Base-by-base conservation (phyloP, 75 land plant genomes). In the Isoetes taiwanensis region DNA sequence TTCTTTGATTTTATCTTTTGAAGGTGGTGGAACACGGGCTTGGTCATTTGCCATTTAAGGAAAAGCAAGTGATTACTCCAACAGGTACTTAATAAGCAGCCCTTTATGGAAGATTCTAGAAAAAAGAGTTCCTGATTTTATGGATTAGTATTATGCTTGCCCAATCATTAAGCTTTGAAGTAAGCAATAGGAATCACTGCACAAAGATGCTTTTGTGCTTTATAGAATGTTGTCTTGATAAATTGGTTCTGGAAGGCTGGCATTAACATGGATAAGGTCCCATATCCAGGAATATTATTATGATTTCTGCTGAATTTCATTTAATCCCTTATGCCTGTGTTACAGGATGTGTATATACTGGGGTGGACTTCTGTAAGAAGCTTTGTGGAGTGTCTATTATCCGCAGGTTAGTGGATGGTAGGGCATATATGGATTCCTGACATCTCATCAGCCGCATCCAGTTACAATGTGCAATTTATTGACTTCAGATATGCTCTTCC, bases 11-110 rank as follows among this genome's bases (percentile, higher is more conserved):
- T n/a, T 32, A 3, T 5, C 25, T 32, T 53, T 63, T 23, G 32
- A 42, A 87, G 93, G 93, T 90, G 55, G 96, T 90, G 62, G 96
- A 90, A 50, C 91, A 90, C 76, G 96, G 96, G 32, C 78, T 90
- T 8, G 96, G 96, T 25, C 90, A 85, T 76, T 73, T 90, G 28
- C 96, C 96, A 3, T 90, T 90, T 62, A 85, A 77, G 32, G 96
- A 90, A 65, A 90, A 85, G 78, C 96, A 85, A 62, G 96, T 90
- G 59, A 76, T 78, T 39, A 90, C 96, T 32, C 96, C 96, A 34
- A 90, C 95, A 31, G 89, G 89, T 78, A 64, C n/a, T n/a, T n/a
- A n/a, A n/a, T n/a, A n/a, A n/a, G n/a, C n/a, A n/a, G n/a, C n/a
- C n/a, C n/a, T n/a, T n/a, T n/a, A n/a, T n/a, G n/a, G n/a, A n/a